Conservation (phyloP, 177 flowering plant genomes). For the Vitis hybrid region DNA sequence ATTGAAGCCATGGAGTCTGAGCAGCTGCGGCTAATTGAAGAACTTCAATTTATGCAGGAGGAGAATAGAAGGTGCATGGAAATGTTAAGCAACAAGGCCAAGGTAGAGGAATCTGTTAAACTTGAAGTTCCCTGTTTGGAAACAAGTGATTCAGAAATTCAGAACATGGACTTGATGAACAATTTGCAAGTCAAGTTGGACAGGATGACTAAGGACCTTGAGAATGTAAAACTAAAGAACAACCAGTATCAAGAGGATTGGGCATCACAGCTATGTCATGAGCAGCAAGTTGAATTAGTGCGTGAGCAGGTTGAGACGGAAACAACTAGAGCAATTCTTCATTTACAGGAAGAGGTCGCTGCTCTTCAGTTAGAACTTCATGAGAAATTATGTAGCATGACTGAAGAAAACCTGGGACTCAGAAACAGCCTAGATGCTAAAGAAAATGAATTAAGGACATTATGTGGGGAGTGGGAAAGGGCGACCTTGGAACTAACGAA, state of each 20-base stretch:
- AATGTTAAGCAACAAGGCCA: constrained; percentile 26
- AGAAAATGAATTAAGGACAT: constrained; percentile 46
- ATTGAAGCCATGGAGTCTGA: constrained; percentile 48
- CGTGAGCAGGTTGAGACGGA: constrained; percentile 68
- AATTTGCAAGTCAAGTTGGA: constrained; percentile 41
- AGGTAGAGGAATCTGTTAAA: constrained; percentile 12
- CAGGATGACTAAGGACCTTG: constrained; percentile 42
- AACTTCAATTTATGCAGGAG: constrained; percentile 38
- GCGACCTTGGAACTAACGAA: constrained; percentile 62
- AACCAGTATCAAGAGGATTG: constrained; percentile 44
- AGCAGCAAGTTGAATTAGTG: constrained; percentile 45
- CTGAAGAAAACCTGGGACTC: constrained; percentile 53
- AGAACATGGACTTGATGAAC: constrained; percentile 10
- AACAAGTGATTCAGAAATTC: constrained; percentile 13
- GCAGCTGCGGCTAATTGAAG: constrained; percentile 36
- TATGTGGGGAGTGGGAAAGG: constrained; percentile 66
- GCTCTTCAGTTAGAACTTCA: constrained; percentile 57
- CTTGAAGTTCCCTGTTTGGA: constrained; percentile 13
- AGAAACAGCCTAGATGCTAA: constrained; percentile 37
- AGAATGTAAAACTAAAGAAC: constrained; percentile 43
- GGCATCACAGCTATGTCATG: constrained; percentile 29
- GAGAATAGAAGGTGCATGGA: constrained; percentile 32
- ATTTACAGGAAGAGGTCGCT: constrained; percentile 69
- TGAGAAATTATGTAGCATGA: constrained; percentile 33
- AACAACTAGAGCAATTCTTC: constrained; percentile 56